phyloP scores from a whole-genome alignment of 2,329 filamentous ascomycete species.

The Trichoderma lentiforme region DNA sequence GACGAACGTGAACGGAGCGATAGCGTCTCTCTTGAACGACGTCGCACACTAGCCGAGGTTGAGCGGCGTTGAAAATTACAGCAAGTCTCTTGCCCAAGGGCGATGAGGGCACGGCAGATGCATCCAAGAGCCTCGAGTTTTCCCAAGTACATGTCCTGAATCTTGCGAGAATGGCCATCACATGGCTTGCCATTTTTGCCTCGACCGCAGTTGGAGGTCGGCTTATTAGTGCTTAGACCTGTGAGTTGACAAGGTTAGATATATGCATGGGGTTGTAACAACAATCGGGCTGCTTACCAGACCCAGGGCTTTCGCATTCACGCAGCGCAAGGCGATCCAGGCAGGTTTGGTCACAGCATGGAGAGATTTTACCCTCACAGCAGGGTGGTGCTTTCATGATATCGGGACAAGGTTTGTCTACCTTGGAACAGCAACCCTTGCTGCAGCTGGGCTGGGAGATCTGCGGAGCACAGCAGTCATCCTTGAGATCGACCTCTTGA shows the following conservation, averaged over 20 bases:
- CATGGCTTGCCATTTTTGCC: constrained; percentile 36
- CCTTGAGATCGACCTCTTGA: background rate
- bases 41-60: background rate
- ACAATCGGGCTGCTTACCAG: background rate
- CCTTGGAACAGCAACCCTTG: background rate
- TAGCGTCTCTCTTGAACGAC: background rate
- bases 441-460: background rate
- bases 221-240: constrained; percentile 13
- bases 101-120: constrained; percentile 51
- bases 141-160: background rate
- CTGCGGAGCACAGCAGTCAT: background rate
- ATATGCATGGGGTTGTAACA: background rate
- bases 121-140: constrained; percentile 43
- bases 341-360: constrained; percentile 43
- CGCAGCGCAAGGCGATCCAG: constrained; percentile 44
- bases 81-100: constrained; percentile 51
- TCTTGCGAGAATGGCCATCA: constrained; percentile 30
- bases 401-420: background rate
- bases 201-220: background rate
- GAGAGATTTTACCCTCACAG: constrained; percentile 39
- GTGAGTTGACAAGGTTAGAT: background rate
- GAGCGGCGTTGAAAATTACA: constrained; percentile 35
- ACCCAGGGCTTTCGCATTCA: constrained; percentile 31
- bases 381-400: constrained; percentile 27
- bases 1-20: constrained; percentile 20